Percentiles rank a stretch among this genome's conserved stretches.
Conservation (phyloP, 2,329 filamentous ascomycete genomes). For the Phyllosticta paracitricarpa region DNA sequence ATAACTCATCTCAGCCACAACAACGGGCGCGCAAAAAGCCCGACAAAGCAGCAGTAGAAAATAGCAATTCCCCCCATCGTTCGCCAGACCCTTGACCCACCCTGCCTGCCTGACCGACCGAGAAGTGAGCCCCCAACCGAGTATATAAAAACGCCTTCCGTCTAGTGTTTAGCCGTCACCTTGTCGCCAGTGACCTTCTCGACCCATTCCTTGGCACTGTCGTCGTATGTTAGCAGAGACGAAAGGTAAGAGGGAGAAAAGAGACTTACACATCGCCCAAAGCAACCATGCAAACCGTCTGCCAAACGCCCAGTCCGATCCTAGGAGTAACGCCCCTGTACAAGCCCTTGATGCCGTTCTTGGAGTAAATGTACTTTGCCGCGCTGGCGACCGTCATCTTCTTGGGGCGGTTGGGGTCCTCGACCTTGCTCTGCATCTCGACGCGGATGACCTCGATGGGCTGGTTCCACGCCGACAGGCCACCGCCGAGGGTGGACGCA, state of each 20-base stretch:
- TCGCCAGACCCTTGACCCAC: not conserved
- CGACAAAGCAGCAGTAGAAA: no score
- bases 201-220: constrained; percentile 54
- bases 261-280: constrained; percentile 82
- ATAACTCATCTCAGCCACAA: no score
- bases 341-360: constrained; percentile 81
- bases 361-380: constrained; percentile 74
- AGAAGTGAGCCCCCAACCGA: not conserved
- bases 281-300: constrained; percentile 99
- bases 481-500: constrained; percentile 80
- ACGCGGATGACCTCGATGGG: constrained; percentile 99
- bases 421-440: constrained; percentile 99
- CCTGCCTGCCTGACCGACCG: not conserved
- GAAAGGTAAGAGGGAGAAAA: not conserved
- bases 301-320: constrained; percentile 94
- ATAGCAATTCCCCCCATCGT: no score
- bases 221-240: not conserved
- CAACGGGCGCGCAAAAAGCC: no score
- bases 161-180: constrained; percentile 56
- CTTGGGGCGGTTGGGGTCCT: constrained; percentile 94
- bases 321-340: constrained; percentile 93
- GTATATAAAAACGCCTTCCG: not conserved
- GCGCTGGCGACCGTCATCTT: constrained; percentile 93
- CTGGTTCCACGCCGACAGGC: constrained; percentile 96
- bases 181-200: constrained; percentile 55